A percentile compares a stretch with the other conserved stretches of the same genome.
phyloP scores from a whole-genome alignment of 805 yeast species.

The Zygoascus flipseniorum region DNA sequence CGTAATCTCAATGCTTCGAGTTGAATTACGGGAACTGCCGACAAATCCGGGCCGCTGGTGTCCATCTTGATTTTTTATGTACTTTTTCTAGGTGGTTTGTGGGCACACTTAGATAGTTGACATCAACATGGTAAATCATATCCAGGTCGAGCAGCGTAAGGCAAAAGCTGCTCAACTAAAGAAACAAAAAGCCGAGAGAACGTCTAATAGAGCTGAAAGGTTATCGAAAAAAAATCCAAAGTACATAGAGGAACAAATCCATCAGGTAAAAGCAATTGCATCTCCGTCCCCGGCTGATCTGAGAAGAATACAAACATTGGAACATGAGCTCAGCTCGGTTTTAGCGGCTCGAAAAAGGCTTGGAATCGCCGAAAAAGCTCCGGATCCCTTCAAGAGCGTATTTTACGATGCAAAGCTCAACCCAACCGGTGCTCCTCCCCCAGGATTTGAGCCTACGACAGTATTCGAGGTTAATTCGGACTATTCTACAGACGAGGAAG shows the following conservation, averaged over 20 bases:
- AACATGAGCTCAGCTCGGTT: constrained; percentile 14
- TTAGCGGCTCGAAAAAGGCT: constrained; percentile 9
- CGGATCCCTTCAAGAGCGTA: constrained; percentile 15
- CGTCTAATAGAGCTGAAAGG: constrained; percentile 19
- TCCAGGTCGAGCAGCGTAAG: constrained; percentile 16
- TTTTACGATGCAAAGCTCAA: constrained; percentile 23
- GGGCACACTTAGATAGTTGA: background rate
- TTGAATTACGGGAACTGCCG: constrained; percentile 51
- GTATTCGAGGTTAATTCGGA: constrained; percentile 21
- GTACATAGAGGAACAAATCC: constrained; percentile 12
- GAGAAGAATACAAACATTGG: constrained; percentile 9
- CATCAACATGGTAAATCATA: constrained; percentile 3
- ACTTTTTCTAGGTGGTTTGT: background rate
- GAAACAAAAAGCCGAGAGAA: constrained; percentile 20
- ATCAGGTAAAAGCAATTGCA: constrained; percentile 19
- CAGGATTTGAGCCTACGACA: constrained; percentile 25
- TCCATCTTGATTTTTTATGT: background rate
- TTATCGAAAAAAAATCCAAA: constrained; percentile 14
- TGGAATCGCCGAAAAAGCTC: constrained; percentile 5
- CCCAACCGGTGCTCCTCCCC: constrained; percentile 21
- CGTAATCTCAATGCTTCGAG: constrained; percentile 56
- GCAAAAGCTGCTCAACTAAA: constrained; percentile 23
- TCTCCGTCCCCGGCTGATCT: constrained; percentile 8
- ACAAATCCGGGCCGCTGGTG: constrained; percentile 23
- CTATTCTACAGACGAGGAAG: constrained; percentile 13